phyloP scores from a whole-genome alignment of 768 basidiomycete species.

The Collybiopsis luxurians region DNA sequence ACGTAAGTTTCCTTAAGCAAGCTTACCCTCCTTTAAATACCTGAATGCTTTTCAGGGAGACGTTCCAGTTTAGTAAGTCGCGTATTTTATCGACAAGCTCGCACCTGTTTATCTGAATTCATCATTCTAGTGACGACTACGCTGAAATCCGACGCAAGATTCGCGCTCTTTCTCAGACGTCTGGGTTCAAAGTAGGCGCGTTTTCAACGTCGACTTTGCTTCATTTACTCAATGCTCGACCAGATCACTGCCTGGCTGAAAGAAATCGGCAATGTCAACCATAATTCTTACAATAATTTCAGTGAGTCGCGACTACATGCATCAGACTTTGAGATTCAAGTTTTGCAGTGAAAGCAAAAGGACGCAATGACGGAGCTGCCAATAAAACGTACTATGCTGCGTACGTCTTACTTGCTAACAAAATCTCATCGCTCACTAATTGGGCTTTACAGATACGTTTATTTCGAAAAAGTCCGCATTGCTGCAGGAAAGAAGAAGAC shows the following conservation, averaged over 20 bases:
- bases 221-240: no score
- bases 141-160: background rate
- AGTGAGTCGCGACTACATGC: background rate
- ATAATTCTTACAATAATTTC: background rate
- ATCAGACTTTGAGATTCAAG: background rate
- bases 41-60: no score
- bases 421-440: background rate
- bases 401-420: constrained; percentile 24
- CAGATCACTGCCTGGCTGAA: background rate
- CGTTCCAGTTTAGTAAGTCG: no score
- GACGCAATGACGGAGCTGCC: constrained; percentile 35
- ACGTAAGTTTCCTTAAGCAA: no score
- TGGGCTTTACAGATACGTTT: constrained; percentile 32
- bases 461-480: constrained; percentile 48
- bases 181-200: background rate
- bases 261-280: background rate
- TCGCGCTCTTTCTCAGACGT: background rate
- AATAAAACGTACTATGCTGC: constrained; percentile 46
- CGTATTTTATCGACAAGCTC: no score
- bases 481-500: constrained; percentile 48
- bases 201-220: no score
- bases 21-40: no score
- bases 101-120: no score
- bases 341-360: constrained; percentile 38
- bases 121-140: background rate